These are phyloP conservation scores for Lathyrus sativus DNA, from an alignment of 306 rosid genomes.

Conservation along the genomic window DNA sequence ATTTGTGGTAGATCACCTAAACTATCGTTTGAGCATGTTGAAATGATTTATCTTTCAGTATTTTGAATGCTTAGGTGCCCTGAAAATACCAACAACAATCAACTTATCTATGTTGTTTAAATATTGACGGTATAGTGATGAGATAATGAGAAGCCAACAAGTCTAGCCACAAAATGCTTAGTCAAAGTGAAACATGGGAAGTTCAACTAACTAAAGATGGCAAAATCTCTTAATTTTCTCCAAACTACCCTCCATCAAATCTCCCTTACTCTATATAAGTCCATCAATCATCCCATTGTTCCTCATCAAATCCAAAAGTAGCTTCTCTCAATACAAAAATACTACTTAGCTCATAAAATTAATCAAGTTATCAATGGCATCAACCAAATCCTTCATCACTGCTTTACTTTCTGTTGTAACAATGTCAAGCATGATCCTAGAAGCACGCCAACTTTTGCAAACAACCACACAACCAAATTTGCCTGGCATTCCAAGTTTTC, in stretches of 20 bases:
- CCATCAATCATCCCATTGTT: neutral
- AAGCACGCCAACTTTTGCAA: slow-evolving; percentile 39
- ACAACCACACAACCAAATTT: slow-evolving; percentile 39
- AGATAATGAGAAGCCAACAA: too few relatives aligned
- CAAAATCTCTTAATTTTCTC: neutral
- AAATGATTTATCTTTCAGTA: too few relatives aligned
- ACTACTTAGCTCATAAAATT: neutral
- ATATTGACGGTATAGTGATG: too few relatives aligned
- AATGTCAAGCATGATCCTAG: slow-evolving; percentile 39
- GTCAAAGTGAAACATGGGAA: too few relatives aligned
- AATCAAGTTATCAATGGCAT: slow-evolving; percentile 34
- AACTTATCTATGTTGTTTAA: too few relatives aligned
- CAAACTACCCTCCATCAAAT: slow-evolving; percentile 4
- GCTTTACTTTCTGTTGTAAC: slow-evolving; percentile 28
- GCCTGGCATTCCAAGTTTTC: slow-evolving; percentile 30
- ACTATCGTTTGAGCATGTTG: too few relatives aligned
- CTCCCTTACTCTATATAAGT: slow-evolving; percentile 25
- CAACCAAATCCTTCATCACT: slow-evolving; percentile 16
- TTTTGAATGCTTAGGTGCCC: too few relatives aligned
- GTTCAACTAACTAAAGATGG: neutral
- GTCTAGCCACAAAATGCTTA: too few relatives aligned
- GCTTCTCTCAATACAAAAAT: neutral
- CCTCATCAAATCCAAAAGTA: slow-evolving; percentile 26
- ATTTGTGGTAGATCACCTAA: too few relatives aligned
- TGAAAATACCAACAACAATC: neutral